Evolutionary conservation across 2,329 filamentous ascomycete genomes (phyloP).

Genomic region (Nemania diffusa): DNA sequence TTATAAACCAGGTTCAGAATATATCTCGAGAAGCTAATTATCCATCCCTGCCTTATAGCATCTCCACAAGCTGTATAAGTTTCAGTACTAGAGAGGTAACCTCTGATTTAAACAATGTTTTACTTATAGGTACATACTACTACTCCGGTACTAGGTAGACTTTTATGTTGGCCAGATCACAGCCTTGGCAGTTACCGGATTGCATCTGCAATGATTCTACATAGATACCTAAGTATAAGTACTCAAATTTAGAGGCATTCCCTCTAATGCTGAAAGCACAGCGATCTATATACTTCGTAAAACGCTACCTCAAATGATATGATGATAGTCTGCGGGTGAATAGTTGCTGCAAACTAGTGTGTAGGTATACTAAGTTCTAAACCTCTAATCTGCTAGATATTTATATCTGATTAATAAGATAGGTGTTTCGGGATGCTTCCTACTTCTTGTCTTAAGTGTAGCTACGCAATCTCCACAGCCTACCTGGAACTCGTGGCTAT

Average conservation of each 20-base stretch:
- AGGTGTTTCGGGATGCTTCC: constrained; percentile 29
- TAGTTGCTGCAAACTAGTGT: too few species aligned
- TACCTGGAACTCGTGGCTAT: neutral
- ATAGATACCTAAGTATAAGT: too few species aligned
- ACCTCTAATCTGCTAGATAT: constrained; percentile 6
- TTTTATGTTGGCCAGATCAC: too few species aligned
- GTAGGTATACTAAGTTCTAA: neutral
- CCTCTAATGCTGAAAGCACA: too few species aligned
- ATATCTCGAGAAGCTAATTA: neutral
- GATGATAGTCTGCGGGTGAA: too few species aligned
- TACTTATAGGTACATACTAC: too few species aligned
- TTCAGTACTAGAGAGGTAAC: too few species aligned
- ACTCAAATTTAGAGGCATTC: too few species aligned
- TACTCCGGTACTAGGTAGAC: neutral
- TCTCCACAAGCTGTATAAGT: neutral
- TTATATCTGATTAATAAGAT: constrained; percentile 26
- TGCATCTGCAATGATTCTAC: too few species aligned
- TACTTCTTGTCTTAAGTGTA: constrained; percentile 7
- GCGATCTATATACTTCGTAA: too few species aligned
- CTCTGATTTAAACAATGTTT: neutral
- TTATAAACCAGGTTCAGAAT: neutral
- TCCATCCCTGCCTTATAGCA: neutral
- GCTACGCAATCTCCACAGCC: neutral
- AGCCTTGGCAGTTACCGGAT: too few species aligned
- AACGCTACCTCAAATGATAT: too few species aligned